Percentiles rank a stretch among this genome's conserved stretches.
Evolutionary conservation across 208 protist genomes (phyloP).

Genomic region (Trypanosomatidae sp.): DNA sequence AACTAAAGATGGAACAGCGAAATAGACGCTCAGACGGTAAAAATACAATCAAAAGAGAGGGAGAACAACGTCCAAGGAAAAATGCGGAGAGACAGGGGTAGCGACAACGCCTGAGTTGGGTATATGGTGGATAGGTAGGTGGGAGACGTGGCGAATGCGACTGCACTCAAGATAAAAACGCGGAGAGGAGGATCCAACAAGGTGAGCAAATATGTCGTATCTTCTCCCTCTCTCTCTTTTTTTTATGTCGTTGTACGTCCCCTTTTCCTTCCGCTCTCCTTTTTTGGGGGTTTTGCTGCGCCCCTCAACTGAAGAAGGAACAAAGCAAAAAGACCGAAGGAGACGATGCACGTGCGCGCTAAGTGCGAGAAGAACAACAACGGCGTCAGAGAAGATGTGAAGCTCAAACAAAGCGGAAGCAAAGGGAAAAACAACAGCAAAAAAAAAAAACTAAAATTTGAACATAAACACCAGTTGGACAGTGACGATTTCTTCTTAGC

Average conservation of each 20-base stretch:
- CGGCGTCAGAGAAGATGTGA: not conserved
- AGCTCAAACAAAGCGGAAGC: too few species aligned
- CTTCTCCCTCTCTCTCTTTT: not conserved
- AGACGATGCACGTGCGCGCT: not conserved
- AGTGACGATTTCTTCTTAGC: not conserved
- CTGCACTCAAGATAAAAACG: not conserved
- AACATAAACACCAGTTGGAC: not conserved
- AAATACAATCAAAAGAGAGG: not conserved
- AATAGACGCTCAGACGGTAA: not conserved
- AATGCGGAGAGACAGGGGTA: not conserved
- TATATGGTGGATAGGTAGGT: not conserved
- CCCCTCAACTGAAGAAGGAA: not conserved
- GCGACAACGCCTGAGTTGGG: not conserved
- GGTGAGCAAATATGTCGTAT: not conserved
- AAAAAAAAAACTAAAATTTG: not conserved
- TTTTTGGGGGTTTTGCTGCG: not conserved
- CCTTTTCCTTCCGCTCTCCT: not conserved
- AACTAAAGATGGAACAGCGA: not conserved
- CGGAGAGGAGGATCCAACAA: not conserved
- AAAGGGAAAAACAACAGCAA: not conserved
- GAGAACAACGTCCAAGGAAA: not conserved
- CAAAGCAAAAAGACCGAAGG: not conserved
- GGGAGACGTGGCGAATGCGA: not conserved
- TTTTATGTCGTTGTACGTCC: not conserved
- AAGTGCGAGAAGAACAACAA: not conserved